Percentiles rank a stretch among this genome's conserved stretches.
These are phyloP conservation scores for Hemileccinum impolitum DNA, from an alignment of 768 basidiomycete genomes.

Conservation along the genomic window DNA sequence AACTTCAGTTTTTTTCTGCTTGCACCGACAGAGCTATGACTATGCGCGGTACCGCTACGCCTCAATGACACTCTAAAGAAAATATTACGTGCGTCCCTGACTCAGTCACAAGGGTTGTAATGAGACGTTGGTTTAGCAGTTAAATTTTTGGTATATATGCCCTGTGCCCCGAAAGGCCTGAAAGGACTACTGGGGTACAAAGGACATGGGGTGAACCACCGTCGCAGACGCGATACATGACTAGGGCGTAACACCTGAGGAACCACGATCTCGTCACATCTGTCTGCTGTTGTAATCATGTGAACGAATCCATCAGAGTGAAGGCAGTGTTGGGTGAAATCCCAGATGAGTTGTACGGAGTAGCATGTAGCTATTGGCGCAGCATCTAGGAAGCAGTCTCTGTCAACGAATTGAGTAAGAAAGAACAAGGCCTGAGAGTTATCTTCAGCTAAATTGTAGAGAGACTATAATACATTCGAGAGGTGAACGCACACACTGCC, in stretches of 20 bases:
- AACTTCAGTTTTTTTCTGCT: not conserved
- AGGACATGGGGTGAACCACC: not conserved
- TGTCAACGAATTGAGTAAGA: not conserved
- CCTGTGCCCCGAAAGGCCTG: not conserved
- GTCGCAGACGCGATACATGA: not conserved
- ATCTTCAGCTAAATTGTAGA: not conserved
- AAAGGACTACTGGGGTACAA: not conserved
- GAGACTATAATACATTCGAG: not conserved
- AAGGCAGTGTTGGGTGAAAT: constrained; percentile 1
- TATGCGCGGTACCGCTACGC: not conserved
- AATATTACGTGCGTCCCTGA: not conserved
- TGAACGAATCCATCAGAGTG: not conserved
- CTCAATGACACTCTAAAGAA: not conserved
- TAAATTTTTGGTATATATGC: not conserved
- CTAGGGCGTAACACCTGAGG: not conserved
- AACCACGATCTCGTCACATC: not conserved
- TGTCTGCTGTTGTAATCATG: not conserved
- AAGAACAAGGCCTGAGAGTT: not conserved
- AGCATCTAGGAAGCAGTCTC: not conserved
- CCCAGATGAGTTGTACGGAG: not conserved
- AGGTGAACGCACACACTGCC: not conserved
- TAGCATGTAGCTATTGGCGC: not conserved
- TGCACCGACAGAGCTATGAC: constrained; percentile 1
- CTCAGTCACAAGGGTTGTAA: not conserved
- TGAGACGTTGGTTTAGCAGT: not conserved